Evolutionary conservation across 2,329 filamentous ascomycete species (phyloP), one percentile per base, ranked within the genome.

Genomic region (Gyromitra esculenta): DNA sequence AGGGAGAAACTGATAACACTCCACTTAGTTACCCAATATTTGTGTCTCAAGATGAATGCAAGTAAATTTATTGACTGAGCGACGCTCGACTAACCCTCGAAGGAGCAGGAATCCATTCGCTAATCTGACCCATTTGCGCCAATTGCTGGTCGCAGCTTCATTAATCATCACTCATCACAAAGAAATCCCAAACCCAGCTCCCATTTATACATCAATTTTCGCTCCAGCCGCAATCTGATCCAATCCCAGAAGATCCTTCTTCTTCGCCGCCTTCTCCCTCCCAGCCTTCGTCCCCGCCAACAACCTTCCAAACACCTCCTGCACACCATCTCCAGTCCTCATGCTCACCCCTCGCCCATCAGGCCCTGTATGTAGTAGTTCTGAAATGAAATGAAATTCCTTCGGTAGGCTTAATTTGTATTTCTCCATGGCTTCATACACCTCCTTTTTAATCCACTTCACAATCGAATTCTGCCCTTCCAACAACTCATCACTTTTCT

Each of bases 251-350:
- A 18, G n/a, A 18, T 5, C 35, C 6, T 21, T 54, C 41, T 41
- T 48, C 45, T 56, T 59, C 39, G 15, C 35, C n/a, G 11, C 50
- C 25, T n/a, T 48, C 45, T 75, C 54, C 11, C 35, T 66, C n/a
- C 73, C 68, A 25, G 54, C 68, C 43, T 73, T 73, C 35, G 48
- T 73, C 21, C 75, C 75, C 15, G 59, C 41, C 35, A 74, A 35
- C 6, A 77, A 45, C 48, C 75, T 70, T 18, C 45, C 57, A 50
- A 78, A 73, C 7, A 79, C 72, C 18, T 71, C 70, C 56, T 77
- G 64, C 4, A 79, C 75, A 2, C 77, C 77, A 39, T 62, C 71
- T 1, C 77, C 77, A 5, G 62, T 79, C 21, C 62, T 79, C 70
- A 77, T 76, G 43, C 77, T 79, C 11, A 79, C 63, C 1, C 77